phyloP scores from a whole-genome alignment of 2,329 filamentous ascomycete genomes.

The Dactylellina haptotyla region DNA sequence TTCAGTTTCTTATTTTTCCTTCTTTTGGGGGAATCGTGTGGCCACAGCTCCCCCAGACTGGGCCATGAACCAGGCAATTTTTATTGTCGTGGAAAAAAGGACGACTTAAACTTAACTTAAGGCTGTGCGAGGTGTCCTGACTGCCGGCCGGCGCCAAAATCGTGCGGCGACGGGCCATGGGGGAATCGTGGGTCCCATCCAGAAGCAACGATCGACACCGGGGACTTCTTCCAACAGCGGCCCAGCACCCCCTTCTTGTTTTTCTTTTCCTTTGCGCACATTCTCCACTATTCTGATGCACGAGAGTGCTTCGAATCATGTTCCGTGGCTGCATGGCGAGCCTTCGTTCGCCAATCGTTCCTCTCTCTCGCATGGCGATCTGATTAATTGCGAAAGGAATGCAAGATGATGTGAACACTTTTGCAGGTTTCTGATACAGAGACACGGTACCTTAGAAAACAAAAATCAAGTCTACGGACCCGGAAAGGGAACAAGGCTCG shows the following conservation, averaged over 20 bases:
- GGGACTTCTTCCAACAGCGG: conserved; percentile 41
- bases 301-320: conserved; percentile 54
- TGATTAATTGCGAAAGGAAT: conserved; percentile 53
- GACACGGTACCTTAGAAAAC: neutral
- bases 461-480: conserved; percentile 28
- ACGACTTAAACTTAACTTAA: too few species aligned
- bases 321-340: conserved; percentile 54
- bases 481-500: conserved; percentile 43
- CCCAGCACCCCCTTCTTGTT: neutral
- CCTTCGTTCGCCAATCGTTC: conserved; percentile 53
- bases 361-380: conserved; percentile 53
- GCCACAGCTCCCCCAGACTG: neutral
- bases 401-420: conserved; percentile 51
- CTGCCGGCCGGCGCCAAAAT: conserved; percentile 52
- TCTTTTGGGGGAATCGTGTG: conserved; percentile 15
- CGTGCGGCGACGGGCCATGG: conserved; percentile 50
- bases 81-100: conserved; percentile 21
- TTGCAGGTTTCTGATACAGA: conserved; percentile 33
- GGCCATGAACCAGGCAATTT: neutral
- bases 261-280: conserved; percentile 52
- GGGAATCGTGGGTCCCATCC: conserved; percentile 27
- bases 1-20: neutral
- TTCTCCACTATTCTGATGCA: conserved; percentile 53
- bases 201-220: conserved; percentile 49
- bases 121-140: conserved; percentile 36